These are phyloP conservation scores for Nicotiana paniculata DNA, from an alignment of 257 asterid species.

Conservation along the genomic window DNA sequence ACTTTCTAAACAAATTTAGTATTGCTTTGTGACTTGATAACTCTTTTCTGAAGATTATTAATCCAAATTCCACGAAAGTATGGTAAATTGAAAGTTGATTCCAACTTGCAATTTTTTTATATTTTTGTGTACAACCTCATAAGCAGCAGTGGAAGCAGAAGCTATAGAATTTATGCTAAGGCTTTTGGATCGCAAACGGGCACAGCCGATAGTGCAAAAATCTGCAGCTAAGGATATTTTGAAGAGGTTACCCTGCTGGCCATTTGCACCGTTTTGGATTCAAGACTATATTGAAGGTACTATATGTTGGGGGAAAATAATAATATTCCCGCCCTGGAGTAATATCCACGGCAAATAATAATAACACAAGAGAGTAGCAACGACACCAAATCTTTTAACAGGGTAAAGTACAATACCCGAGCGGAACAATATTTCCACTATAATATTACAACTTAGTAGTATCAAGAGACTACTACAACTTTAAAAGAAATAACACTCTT, in stretches of 20 bases:
- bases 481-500: no score
- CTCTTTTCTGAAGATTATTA: background rate
- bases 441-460: no score
- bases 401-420: no score
- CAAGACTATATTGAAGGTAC: slow-evolving; percentile 62
- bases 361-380: no score
- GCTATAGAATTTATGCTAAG: slow-evolving; percentile 39
- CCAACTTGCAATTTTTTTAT: slow-evolving; percentile 13
- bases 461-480: no score
- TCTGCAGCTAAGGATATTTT: slow-evolving; percentile 81
- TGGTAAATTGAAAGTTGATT: slow-evolving; percentile 16
- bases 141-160: slow-evolving; percentile 36
- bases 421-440: no score
- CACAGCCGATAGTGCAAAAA: slow-evolving; percentile 55
- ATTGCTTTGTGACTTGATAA: no score
- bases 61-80: slow-evolving; percentile 19
- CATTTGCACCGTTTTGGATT: slow-evolving; percentile 61
- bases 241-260: slow-evolving; percentile 65
- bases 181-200: slow-evolving; percentile 46
- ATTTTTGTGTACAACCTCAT: slow-evolving; percentile 21
- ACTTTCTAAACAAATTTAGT: no score
- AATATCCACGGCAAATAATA: no score
- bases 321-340: no score
- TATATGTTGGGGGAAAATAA: no score
- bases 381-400: no score